Conservation (phyloP, 1,139 yeast genomes). For the Suhomyces atakaporum region DNA sequence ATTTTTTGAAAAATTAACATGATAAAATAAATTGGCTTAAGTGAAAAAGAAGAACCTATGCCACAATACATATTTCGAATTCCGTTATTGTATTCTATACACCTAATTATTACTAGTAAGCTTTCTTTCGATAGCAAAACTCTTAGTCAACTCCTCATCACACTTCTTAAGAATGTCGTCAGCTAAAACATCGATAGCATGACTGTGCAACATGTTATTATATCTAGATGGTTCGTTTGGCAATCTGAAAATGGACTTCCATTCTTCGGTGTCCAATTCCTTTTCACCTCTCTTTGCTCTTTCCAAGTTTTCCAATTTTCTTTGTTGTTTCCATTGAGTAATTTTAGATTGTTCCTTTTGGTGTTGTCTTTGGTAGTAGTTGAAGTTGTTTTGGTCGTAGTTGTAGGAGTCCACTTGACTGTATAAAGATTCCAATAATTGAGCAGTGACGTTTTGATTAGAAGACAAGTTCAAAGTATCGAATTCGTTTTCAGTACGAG, state of each 20-base stretch:
- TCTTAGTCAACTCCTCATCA: constrained; percentile 61
- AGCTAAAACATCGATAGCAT: constrained; percentile 70
- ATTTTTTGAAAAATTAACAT: too few relatives aligned
- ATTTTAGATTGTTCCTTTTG: constrained; percentile 72
- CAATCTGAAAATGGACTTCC: constrained; percentile 66
- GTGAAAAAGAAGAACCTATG: too few relatives aligned
- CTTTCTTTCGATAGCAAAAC: constrained; percentile 58
- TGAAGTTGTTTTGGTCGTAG: constrained; percentile 80
- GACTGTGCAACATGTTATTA: constrained; percentile 69
- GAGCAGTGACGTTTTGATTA: constrained; percentile 48
- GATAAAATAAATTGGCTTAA: too few relatives aligned
- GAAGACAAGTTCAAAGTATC: constrained; percentile 47
- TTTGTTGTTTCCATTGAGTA: constrained; percentile 68
- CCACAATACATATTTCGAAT: too few relatives aligned
- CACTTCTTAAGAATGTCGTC: constrained; percentile 66
- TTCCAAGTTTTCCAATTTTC: constrained; percentile 67
- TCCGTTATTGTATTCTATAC: constrained; percentile 5
- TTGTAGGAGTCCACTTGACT: constrained; percentile 78
- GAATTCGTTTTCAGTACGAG: constrained; percentile 30
- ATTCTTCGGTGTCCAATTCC: constrained; percentile 59
- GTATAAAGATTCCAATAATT: constrained; percentile 65
- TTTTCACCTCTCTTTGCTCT: constrained; percentile 60
- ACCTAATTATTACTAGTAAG: constrained; percentile 23
- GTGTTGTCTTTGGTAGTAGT: constrained; percentile 78
- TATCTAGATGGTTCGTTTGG: constrained; percentile 78